Conservation (phyloP, 768 basidiomycete genomes). For the Paxillus ammoniavirescens region DNA sequence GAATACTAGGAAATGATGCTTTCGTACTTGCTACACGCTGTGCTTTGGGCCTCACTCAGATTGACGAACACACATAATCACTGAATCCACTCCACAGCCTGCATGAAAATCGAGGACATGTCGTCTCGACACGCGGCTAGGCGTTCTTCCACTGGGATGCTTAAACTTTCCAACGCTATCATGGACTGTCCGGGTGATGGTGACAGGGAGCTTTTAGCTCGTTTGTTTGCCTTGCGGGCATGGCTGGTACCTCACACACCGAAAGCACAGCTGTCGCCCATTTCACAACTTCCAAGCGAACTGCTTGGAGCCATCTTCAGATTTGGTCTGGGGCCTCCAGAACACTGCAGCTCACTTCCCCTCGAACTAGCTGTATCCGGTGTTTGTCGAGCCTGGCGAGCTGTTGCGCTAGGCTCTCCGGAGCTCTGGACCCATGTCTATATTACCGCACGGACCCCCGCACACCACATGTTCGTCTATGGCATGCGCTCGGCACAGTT, state of each 20-base stretch:
- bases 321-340: constrained; percentile 3
- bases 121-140: background rate
- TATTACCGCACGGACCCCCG: constrained; percentile 13
- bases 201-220: background rate
- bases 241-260: background rate
- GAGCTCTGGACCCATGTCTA: constrained; percentile 14
- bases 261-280: constrained; percentile 13
- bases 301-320: constrained; percentile 13
- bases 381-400: constrained; percentile 16
- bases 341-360: constrained; percentile 1
- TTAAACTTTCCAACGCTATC: background rate
- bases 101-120: background rate
- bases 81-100: no score
- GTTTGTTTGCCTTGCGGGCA: background rate
- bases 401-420: constrained; percentile 1
- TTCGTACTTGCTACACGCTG: no score
- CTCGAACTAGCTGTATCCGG: constrained; percentile 1
- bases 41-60: no score
- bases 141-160: background rate
- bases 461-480: background rate
- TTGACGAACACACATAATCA: no score
- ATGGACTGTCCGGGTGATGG: background rate
- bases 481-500: constrained; percentile 11
- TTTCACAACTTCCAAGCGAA: constrained; percentile 20
- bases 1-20: no score